phyloP scores from a whole-genome alignment of 2,329 filamentous ascomycete species.

The Mycocentrospora acerina region DNA sequence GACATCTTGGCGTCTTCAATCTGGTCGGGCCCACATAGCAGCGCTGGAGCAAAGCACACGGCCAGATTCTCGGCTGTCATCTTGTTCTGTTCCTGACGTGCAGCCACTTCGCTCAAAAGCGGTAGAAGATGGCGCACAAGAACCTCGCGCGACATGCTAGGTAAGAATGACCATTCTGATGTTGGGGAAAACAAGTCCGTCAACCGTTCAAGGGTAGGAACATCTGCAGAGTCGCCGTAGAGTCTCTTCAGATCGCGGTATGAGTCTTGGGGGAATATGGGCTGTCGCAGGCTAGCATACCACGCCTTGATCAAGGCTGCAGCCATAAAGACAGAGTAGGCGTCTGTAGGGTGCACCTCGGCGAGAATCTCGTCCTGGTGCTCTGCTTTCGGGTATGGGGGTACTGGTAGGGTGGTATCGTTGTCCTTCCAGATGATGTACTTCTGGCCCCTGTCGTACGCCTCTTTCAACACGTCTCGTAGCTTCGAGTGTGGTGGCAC shows the following conservation, averaged over 20 bases:
- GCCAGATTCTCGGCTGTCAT: conserved; percentile 58
- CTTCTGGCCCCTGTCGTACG: conserved; percentile 57
- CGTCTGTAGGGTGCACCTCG: conserved; percentile 51
- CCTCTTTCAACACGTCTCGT: conserved; percentile 54
- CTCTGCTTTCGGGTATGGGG: conserved; percentile 34
- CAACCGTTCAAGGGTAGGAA: conserved; percentile 46
- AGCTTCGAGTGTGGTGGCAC: conserved; percentile 54
- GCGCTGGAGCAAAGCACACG: conserved; percentile 56
- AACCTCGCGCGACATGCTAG: conserved; percentile 49
- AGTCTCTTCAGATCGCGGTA: conserved; percentile 51
- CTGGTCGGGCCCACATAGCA: conserved; percentile 56
- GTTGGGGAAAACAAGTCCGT: conserved; percentile 49
- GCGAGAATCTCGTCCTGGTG: conserved; percentile 46
- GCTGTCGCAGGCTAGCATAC: conserved; percentile 56
- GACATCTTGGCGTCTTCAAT: conserved; percentile 58
- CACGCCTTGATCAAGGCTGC: conserved; percentile 58
- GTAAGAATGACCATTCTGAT: conserved; percentile 51
- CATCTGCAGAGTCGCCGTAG: conserved; percentile 44
- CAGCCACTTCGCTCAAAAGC: conserved; percentile 50
- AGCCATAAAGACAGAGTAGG: conserved; percentile 56
- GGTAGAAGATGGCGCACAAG: conserved; percentile 55
- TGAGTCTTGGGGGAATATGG: conserved; percentile 52
- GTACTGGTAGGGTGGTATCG: conserved; percentile 33
- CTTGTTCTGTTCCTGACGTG: conserved; percentile 52
- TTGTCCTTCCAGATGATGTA: conserved; percentile 56